Conservation (phyloP, 2,329 filamentous ascomycete species). For the Alternaria arbusti region DNA sequence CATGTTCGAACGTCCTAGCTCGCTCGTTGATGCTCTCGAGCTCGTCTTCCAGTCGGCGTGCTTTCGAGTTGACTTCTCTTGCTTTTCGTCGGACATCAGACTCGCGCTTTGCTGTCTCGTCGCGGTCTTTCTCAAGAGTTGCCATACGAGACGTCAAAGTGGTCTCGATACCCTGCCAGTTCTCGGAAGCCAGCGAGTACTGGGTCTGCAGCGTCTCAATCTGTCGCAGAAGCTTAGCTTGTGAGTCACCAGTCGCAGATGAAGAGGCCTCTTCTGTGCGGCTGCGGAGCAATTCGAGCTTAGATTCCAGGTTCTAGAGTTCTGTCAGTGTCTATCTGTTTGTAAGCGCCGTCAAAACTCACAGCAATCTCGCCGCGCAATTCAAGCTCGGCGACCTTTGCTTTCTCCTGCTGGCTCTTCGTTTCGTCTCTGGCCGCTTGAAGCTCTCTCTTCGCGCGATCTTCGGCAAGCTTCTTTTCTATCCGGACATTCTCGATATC, state of each 20-base stretch:
- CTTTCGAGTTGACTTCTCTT: slow-evolving; percentile 76
- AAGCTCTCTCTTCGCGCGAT: slow-evolving; percentile 73
- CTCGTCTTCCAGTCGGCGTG: slow-evolving; percentile 79
- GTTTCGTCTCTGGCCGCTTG: slow-evolving; percentile 75
- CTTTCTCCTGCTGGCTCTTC: slow-evolving; percentile 73
- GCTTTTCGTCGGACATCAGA: slow-evolving; percentile 88
- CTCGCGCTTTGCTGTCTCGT: slow-evolving; percentile 83
- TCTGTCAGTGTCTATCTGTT: slow-evolving; percentile 25
- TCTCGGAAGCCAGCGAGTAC: slow-evolving; percentile 91
- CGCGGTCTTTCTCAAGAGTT: slow-evolving; percentile 85
- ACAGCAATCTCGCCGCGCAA: slow-evolving; percentile 76
- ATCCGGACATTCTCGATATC: slow-evolving; percentile 70
- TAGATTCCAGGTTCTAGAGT: slow-evolving; percentile 77
- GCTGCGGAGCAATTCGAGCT: slow-evolving; percentile 84
- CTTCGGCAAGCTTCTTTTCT: slow-evolving; percentile 77
- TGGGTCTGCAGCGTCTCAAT: slow-evolving; percentile 96
- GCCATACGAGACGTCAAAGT: slow-evolving; percentile 79
- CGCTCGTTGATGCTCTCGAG: slow-evolving; percentile 72
- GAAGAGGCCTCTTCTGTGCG: slow-evolving; percentile 90
- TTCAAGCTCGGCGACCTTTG: slow-evolving; percentile 73
- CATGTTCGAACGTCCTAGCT: slow-evolving; percentile 68
- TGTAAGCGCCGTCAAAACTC: slow-evolving; percentile 11
- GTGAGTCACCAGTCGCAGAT: slow-evolving; percentile 78
- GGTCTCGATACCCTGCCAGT: slow-evolving; percentile 96
- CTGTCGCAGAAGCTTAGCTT: slow-evolving; percentile 88